Conservation (phyloP, 2,329 filamentous ascomycete genomes). For the Fusarium devonianum region DNA sequence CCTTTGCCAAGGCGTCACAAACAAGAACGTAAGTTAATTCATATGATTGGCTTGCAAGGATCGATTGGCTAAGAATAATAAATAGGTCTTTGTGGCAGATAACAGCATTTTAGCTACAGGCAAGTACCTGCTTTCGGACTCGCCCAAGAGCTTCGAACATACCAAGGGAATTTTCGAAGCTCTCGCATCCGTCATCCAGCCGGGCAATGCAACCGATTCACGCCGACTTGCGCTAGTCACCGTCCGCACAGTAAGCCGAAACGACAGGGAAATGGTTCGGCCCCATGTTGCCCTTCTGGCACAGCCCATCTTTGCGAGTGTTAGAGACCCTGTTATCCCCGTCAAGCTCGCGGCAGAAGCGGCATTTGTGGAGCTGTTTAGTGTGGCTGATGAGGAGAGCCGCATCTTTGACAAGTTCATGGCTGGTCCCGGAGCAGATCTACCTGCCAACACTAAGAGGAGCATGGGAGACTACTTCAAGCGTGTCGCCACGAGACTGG, state of each 20-base stretch:
- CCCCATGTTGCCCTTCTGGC: constrained; percentile 84
- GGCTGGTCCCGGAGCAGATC: constrained; percentile 67
- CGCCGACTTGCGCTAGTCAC: constrained; percentile 88
- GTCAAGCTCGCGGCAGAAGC: constrained; percentile 95
- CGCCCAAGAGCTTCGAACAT: constrained; percentile 74
- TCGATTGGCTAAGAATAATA: neutral
- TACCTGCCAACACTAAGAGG: constrained; percentile 78
- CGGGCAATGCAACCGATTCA: constrained; percentile 81
- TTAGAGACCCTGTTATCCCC: constrained; percentile 90
- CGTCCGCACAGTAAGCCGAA: constrained; percentile 81
- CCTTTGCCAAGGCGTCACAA: constrained; percentile 79
- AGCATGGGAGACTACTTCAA: constrained; percentile 98
- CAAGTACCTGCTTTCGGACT: constrained; percentile 81
- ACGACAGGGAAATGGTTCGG: constrained; percentile 79
- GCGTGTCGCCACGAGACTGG: constrained; percentile 83
- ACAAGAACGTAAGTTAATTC: constrained; percentile 71
- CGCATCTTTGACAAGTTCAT: constrained; percentile 93
- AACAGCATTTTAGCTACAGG: constrained; percentile 89
- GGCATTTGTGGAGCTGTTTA: constrained; percentile 90
- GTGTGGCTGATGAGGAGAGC: constrained; percentile 84
- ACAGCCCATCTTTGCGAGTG: constrained; percentile 84
- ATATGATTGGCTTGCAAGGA: neutral
- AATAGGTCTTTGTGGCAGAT: constrained; percentile 80
- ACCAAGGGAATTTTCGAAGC: constrained; percentile 82
- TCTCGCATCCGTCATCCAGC: constrained; percentile 76